phyloP scores from a whole-genome alignment of 805 yeast genomes.

The Candida krabiensis region DNA sequence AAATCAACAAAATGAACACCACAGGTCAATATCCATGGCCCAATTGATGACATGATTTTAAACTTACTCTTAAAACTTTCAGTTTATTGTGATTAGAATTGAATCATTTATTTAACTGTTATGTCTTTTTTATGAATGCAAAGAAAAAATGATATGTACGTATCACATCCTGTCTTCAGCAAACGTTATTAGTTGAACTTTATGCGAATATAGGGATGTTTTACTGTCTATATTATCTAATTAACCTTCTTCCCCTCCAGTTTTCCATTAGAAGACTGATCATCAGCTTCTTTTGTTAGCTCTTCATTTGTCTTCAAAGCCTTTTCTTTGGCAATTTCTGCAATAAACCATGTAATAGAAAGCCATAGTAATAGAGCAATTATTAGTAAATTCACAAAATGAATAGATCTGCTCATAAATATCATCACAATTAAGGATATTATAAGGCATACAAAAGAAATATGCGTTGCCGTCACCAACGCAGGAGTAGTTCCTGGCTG shows the following conservation, averaged over 20 bases:
- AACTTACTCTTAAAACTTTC: no score
- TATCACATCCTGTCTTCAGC: no score
- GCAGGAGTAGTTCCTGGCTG: slow-evolving; percentile 94
- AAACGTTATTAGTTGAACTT: no score
- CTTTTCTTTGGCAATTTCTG: slow-evolving; percentile 56
- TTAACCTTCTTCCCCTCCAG: slow-evolving; percentile 8
- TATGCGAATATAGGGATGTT: no score
- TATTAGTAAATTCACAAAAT: slow-evolving; percentile 52
- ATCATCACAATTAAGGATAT: slow-evolving; percentile 58
- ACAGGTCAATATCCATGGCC: no score
- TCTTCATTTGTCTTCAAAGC: slow-evolving; percentile 43
- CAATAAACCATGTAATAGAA: slow-evolving; percentile 83
- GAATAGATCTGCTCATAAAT: slow-evolving; percentile 63
- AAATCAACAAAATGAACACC: no score
- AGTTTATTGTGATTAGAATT: no score
- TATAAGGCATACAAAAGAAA: slow-evolving; percentile 67
- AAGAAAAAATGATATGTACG: no score
- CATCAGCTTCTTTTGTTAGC: slow-evolving; percentile 30
- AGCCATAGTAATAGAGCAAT: slow-evolving; percentile 62
- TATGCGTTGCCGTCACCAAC: slow-evolving; percentile 83
- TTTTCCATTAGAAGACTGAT: slow-evolving; percentile 17
- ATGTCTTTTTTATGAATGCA: no score
- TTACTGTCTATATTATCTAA: no score
- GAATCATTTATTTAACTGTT: no score
- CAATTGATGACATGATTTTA: no score